phyloP scores from a whole-genome alignment of 352 stramenopile genomes.

The Phytopythium mirpurense region DNA sequence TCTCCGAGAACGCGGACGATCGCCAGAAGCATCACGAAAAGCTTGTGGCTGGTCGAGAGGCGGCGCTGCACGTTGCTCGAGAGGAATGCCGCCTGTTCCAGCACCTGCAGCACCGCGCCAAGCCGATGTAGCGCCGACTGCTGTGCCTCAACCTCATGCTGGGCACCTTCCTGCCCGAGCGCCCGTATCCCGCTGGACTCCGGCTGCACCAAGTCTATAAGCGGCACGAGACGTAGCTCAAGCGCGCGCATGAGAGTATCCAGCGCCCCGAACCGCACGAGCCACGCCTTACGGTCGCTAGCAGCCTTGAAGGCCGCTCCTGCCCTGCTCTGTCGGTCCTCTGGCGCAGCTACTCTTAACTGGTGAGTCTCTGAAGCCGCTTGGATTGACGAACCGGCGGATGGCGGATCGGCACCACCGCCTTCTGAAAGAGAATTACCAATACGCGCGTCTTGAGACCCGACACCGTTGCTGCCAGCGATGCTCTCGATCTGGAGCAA shows the following conservation, averaged over 20 bases:
- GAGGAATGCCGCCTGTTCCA: constrained; percentile 70
- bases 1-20: constrained; percentile 31
- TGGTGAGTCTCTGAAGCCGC: background rate
- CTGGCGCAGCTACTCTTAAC: background rate
- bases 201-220: background rate
- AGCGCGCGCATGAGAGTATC: background rate
- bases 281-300: background rate
- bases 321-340: background rate
- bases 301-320: background rate
- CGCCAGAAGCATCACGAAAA: constrained; percentile 38
- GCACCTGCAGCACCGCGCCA: constrained; percentile 38
- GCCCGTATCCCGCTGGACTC: background rate
- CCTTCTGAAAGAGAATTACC: background rate
- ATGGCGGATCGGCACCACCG: background rate
- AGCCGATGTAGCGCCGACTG: constrained; percentile 28
- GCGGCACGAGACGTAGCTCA: background rate
- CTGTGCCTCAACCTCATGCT: background rate
- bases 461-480: background rate
- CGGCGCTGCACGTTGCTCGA: constrained; percentile 36
- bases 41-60: constrained; percentile 23
- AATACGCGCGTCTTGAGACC: background rate
- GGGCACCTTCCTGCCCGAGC: background rate
- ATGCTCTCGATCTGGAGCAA: constrained; percentile 34
- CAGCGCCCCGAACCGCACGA: background rate
- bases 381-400: background rate